These are phyloP conservation scores for Leptographium flavum DNA, from an alignment of 2,329 filamentous ascomycete genomes.

Conservation along the genomic window DNA sequence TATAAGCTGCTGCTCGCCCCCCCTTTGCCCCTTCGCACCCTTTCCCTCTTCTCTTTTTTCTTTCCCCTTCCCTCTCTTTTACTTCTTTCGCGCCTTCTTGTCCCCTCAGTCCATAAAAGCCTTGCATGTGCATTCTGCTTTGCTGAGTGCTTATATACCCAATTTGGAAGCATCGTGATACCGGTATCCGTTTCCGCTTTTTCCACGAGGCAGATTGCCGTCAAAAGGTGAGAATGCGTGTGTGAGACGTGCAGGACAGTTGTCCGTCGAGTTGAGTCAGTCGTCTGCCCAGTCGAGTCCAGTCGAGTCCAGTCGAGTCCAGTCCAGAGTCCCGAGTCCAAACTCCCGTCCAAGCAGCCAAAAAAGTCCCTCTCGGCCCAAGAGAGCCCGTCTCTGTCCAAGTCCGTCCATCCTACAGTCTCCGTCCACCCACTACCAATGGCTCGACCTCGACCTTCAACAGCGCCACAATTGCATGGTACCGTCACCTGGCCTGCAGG, in stretches of 20 bases:
- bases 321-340: too few species aligned
- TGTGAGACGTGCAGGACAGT: too few species aligned
- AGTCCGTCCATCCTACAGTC: too few species aligned
- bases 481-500: background rate
- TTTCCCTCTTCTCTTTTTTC: conserved; percentile 2
- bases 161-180: conserved; percentile 11
- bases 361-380: too few species aligned
- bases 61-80: background rate
- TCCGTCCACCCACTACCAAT: too few species aligned
- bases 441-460: too few species aligned
- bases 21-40: conserved; percentile 1
- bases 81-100: conserved; percentile 9
- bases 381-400: too few species aligned
- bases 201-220: background rate
- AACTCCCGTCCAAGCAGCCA: too few species aligned
- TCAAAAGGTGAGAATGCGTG: background rate
- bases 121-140: conserved; percentile 12
- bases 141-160: conserved; percentile 12
- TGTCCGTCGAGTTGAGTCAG: too few species aligned
- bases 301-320: too few species aligned
- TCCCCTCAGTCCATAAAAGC: conserved; percentile 11
- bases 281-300: too few species aligned
- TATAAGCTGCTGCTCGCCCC: conserved; percentile 8
- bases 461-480: background rate
- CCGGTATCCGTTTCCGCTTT: conserved; percentile 1